Base-by-base conservation (phyloP, 257 asterid genomes). In the Solanum pimpinellifolium region DNA sequence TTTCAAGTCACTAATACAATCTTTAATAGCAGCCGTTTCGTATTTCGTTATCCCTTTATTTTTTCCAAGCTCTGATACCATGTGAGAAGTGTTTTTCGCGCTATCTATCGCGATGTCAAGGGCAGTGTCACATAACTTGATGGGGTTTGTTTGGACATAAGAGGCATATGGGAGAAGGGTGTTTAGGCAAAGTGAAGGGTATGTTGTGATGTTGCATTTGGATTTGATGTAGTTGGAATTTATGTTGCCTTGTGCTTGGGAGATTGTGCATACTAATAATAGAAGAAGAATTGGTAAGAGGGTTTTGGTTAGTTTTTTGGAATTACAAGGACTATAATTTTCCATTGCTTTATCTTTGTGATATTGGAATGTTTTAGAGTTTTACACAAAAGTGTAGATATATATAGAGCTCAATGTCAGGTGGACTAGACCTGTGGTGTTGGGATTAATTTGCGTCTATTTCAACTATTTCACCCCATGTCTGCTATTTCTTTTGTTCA, bases 161-260 rank as follows among this genome's bases (percentile, higher is more conserved):
- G 93, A 47, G 31, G 98, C 96, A 73, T 85, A 92, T 4, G 98
- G 97, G 31, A 46, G 9, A 15, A 95, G 98, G 46, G 94, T 87
- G 82, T 87, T 91, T 42, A 85, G 16, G 92, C 98, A 95, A 12
- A 91, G 88, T 3, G 87, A 8, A 1, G 96, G 90, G 27, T 93
- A 94, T 18, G 96, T 92, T 33, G 98, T 90, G 62, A 87, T 75
- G 14, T 62, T 88, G 94, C 98, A 95, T 42, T 89, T 88, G 74
- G 89, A 83, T 11, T 20, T 65, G 88, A 95, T 60, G 94, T 90
- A 95, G 39, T 86, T 62, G 9, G 31, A 80, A 80, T 47, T n/a
- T 65, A 66, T 47, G 27, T 80, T 80, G 68, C 18, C 68, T 47
- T 80, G 68, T 80, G 68, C 65, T 29, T 29, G 41, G 42, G 20